Percentiles rank a stretch among this genome's conserved stretches.
phyloP scores from a whole-genome alignment of 23 red algal genomes.

The Gracilaria domingensis region DNA sequence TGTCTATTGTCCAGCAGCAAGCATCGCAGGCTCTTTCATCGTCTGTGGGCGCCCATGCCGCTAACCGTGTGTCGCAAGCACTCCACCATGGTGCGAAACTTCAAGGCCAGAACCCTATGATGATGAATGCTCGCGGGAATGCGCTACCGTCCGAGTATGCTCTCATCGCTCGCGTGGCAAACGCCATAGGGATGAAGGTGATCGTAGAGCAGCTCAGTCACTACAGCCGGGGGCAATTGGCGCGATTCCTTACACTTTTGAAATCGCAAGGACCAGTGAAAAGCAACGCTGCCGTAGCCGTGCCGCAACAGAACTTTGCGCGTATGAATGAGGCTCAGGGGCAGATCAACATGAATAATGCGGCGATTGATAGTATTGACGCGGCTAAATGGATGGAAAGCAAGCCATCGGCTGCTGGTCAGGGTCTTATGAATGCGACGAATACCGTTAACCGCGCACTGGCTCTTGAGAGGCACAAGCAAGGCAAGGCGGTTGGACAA shows the following conservation, averaged over 20 bases:
- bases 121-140: neutral
- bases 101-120: neutral
- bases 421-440: neutral
- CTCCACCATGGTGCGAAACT: neutral
- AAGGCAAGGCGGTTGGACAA: neutral
- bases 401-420: neutral
- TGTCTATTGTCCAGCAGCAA: neutral
- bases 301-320: neutral
- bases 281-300: neutral
- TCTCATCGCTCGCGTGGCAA: neutral
- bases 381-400: constrained; percentile 23
- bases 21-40: neutral
- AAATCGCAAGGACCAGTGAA: neutral
- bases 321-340: constrained; percentile 21
- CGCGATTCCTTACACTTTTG: neutral
- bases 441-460: neutral
- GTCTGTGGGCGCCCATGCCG: no score
- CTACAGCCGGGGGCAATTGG: neutral
- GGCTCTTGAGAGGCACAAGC: neutral
- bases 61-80: neutral
- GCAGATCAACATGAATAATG: neutral
- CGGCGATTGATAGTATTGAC: neutral
- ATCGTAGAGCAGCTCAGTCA: neutral
- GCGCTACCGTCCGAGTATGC: neutral
- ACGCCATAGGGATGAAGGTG: neutral